A percentile compares a stretch with the other conserved stretches of the same genome.
These are phyloP conservation scores for Epichloe hybrida DNA, from an alignment of 2,329 filamentous ascomycete species.

Conservation along the genomic window DNA sequence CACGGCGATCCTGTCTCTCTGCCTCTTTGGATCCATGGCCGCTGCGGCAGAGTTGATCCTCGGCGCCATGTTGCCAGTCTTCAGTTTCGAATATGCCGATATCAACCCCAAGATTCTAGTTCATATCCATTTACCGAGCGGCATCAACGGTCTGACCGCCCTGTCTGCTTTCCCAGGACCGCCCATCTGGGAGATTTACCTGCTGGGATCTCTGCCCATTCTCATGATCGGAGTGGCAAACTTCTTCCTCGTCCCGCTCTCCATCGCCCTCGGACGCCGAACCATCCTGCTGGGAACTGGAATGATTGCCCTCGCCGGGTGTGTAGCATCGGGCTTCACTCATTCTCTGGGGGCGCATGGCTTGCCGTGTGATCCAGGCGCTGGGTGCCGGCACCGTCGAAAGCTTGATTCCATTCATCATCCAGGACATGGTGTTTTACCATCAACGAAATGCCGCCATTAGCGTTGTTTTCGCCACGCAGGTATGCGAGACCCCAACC, in stretches of 20 bases:
- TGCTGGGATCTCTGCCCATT: neutral
- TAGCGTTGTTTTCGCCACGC: neutral
- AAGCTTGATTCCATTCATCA: constrained; percentile 2
- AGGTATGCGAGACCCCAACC: neutral
- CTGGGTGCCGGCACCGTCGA: constrained; percentile 1
- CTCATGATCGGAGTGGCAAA: constrained; percentile 1
- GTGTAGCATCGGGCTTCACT: neutral
- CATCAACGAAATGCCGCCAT: constrained; percentile 2
- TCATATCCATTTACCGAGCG: neutral
- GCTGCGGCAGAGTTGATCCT: constrained; percentile 1
- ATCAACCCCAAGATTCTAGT: neutral
- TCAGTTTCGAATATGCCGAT: constrained; percentile 2
- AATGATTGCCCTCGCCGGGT: constrained; percentile 1
- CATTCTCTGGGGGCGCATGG: neutral
- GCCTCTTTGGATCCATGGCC: constrained; percentile 3
- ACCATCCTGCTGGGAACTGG: neutral
- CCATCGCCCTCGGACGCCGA: constrained; percentile 1
- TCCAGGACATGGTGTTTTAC: constrained; percentile 2
- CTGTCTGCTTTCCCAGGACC: constrained; percentile 1
- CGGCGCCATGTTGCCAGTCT: constrained; percentile 1
- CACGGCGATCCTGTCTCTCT: neutral
- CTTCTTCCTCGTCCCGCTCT: constrained; percentile 1
- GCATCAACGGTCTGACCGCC: neutral
- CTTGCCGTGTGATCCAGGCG: neutral
- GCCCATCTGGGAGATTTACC: constrained; percentile 1